Base-by-base conservation (phyloP, 306 rosid genomes). In the Ormosia emarginata region DNA sequence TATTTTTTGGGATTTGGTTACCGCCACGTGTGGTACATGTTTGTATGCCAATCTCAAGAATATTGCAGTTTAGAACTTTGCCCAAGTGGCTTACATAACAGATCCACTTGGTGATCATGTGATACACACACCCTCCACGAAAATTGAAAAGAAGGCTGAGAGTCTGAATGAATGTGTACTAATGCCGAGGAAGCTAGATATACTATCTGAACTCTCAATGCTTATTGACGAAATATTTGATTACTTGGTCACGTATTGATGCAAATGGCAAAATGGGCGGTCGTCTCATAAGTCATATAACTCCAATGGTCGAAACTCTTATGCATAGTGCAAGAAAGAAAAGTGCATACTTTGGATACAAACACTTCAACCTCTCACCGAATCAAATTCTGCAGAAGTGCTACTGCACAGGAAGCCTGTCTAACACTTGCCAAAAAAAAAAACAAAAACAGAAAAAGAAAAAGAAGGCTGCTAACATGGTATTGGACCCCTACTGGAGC, bases 401-500 rank as follows among this genome's bases (percentile, higher is more conserved):
- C 33, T 11, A 67, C 76, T 52, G 79, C 83, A 65, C 71, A 71
- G 70, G 67, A 71, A n/a, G 10, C 6, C n/a, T 14, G 32, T 61
- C 30, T 18, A 53, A 69, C 72, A 49, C 55, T 12, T 7, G 55
- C 6, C 55, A 15, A 14, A 13, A 10, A 46, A 13, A 6, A 24
- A 24, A 24, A 24, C 24, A 24, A 24, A 24, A 24, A 24, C 24
- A 24, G 24, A 24, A 24, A 24, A 12, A 49, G 15, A 12, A 49
- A 8, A 8, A 41, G 33, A 55, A 55, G 11, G 12, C n/a, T 57
- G 40, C 30, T 33, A 34, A 81, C 79, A 34, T 41, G 84, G 68
- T 40, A 58, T 70, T 37, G 59, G 83, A 77, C 53, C 36, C 33
- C 58, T 7, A 66, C 82, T 72, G 13, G 67, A 83, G 76, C 85